Conservation (phyloP, 345 rosid species). For the Turritis glabra region DNA sequence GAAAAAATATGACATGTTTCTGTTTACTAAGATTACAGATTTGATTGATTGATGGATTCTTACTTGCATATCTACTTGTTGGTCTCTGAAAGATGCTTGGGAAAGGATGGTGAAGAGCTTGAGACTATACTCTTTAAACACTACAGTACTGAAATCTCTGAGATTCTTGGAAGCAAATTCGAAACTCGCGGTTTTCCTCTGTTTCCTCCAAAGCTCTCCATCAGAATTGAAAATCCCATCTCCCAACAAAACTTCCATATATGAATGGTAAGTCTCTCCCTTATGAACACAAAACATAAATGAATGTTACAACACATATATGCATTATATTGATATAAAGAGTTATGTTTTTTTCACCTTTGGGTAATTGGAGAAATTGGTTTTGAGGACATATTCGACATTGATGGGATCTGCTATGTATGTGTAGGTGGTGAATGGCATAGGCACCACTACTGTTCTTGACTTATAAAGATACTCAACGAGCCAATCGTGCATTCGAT, state of each 20-base stretch:
- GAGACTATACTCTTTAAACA: slow-evolving; percentile 81
- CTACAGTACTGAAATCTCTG: slow-evolving; percentile 83
- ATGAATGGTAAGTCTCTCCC: slow-evolving; percentile 92
- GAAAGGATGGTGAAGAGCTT: slow-evolving; percentile 69
- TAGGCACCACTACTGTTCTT: slow-evolving; percentile 79
- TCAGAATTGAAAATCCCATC: slow-evolving; percentile 90
- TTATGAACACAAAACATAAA: slow-evolving; percentile 33
- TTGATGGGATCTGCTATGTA: slow-evolving; percentile 93
- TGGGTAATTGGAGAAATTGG: slow-evolving; percentile 82
- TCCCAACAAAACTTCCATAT: slow-evolving; percentile 92
- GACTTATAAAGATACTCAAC: slow-evolving; percentile 60
- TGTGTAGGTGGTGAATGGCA: slow-evolving; percentile 86
- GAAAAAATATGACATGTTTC: not conserved
- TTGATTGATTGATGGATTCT: not conserved
- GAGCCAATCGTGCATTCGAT: slow-evolving; percentile 94
- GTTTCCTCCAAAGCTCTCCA: slow-evolving; percentile 90
- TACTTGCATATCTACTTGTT: slow-evolving; percentile 86
- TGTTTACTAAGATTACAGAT: not conserved
- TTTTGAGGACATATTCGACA: slow-evolving; percentile 88
- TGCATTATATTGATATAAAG: not conserved
- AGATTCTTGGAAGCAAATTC: slow-evolving; percentile 96
- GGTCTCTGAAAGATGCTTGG: slow-evolving; percentile 51
- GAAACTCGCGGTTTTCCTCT: slow-evolving; percentile 92
- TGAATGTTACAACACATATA: not conserved
- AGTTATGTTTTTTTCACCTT: slow-evolving; percentile 52